Evolutionary conservation across 108 stramenopile genomes (phyloP), one percentile per base, ranked within the genome.

Genomic region (Stephanodiscus triporus): DNA sequence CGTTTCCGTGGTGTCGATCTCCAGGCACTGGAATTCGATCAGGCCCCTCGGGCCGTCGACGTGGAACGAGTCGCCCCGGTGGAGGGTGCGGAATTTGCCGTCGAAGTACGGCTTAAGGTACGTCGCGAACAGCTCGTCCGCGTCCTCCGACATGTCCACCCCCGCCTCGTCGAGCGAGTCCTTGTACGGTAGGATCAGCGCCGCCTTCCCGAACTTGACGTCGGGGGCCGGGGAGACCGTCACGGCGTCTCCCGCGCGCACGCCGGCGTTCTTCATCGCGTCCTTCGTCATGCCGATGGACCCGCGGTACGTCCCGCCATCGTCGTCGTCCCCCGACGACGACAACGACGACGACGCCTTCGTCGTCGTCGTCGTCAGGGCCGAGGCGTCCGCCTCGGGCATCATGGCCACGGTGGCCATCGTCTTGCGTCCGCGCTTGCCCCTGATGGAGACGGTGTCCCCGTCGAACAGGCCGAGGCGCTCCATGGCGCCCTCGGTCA

Each of bases 31-130:
- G 64, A 95, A 95, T 71, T 93, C 91, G 10, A 95, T 75, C 43
- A 87, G 54, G 14, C 94, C 94, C 14, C 78, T 57, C 7, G 90
- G 91, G 20, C 94, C 94, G 74, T 88, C 77, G 32, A 91, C 73
- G 56, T 71, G 77, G 65, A 95, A 95, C 9, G 77, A 82, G 60
- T 95, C 94, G 49, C 91, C 94, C 10, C 86, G 70, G 47, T 88
- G 69, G 6, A 95, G 64, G 5, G 91, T 78, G 37, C 94, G 72
- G 67, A 95, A 95, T 63, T 95, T 95, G 14, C 87, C 86, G 48
- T 87, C 85, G 78, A 95, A 92, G 82, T 95, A 95, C n/a, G 94
- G 94, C 32, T 80, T 84, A 34, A 95, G 77, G 63, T 95, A 95
- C n/a, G 84, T 84, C 36, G 90, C 90, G 66, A 95, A 90, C 54